Conservation (phyloP, 129 eudicot species). For the Artemisia annua region DNA sequence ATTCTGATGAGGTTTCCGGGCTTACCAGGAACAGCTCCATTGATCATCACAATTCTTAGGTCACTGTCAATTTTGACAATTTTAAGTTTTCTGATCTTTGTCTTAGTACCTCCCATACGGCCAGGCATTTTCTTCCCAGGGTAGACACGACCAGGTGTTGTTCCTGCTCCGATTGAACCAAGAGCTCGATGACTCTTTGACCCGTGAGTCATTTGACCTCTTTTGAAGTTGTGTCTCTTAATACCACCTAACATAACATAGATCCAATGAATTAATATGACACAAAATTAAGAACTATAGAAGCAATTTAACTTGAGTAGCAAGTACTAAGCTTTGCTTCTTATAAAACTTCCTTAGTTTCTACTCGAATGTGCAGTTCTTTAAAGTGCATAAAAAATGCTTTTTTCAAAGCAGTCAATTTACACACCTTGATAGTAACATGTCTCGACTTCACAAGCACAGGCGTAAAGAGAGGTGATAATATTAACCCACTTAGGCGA, state of each 20-base stretch:
- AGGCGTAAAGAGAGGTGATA: background rate
- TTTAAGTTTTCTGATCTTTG: conserved; percentile 77
- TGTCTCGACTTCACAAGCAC: background rate
- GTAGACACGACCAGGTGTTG: conserved; percentile 96
- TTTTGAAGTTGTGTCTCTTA: conserved; percentile 84
- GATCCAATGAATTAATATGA: background rate
- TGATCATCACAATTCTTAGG: conserved; percentile 80
- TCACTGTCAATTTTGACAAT: conserved; percentile 80
- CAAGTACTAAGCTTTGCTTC: background rate
- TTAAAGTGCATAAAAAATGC: too few species aligned
- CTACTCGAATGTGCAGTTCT: background rate
- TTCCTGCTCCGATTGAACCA: conserved; percentile 98
- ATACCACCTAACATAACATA: conserved; percentile 66
- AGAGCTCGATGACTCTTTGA: conserved; percentile 90
- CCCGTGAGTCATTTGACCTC: conserved; percentile 95
- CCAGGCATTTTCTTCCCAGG: conserved; percentile 97
- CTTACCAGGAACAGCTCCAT: conserved; percentile 97
- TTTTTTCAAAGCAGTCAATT: background rate
- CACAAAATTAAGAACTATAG: background rate
- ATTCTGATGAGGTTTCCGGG: conserved; percentile 94
- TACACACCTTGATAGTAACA: background rate
- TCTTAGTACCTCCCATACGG: conserved; percentile 91
- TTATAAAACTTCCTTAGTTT: background rate
- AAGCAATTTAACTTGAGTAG: background rate
- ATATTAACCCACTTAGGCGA: background rate